These are phyloP conservation scores for Venturia asperata DNA, from an alignment of 2,329 filamentous ascomycete species.

Conservation along the genomic window DNA sequence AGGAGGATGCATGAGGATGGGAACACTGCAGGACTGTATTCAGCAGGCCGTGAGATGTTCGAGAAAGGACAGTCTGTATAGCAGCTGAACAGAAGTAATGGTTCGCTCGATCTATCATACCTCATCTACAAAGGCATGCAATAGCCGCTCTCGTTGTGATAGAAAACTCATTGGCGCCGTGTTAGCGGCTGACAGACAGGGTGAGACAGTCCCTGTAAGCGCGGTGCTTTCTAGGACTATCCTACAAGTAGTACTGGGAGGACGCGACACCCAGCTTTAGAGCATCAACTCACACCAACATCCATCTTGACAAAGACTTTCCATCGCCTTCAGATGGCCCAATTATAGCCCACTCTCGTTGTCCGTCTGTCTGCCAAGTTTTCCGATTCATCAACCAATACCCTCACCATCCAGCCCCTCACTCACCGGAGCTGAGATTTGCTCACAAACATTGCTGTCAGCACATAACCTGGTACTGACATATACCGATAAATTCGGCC, in stretches of 20 bases:
- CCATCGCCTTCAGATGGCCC: not conserved
- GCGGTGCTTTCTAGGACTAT: not conserved
- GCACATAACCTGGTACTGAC: not conserved
- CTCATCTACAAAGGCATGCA: not conserved
- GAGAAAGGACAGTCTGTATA: not conserved
- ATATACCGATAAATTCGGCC: not conserved
- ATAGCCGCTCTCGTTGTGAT: not conserved
- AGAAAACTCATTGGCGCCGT: not conserved
- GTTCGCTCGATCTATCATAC: conserved; percentile 1
- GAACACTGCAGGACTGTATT: not conserved
- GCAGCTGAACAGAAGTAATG: not conserved
- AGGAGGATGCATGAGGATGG: not conserved
- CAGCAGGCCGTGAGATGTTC: not conserved
- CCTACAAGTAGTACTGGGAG: not conserved
- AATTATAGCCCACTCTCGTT: not conserved
- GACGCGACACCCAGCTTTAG: not conserved
- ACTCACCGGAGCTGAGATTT: not conserved
- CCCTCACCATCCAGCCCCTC: not conserved
- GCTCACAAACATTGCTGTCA: conserved; percentile 7
- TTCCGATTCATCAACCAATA: not conserved
- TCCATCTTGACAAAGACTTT: not conserved
- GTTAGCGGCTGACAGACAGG: not conserved
- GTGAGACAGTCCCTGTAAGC: not conserved
- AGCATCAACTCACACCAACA: not conserved
- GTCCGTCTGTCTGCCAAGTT: conserved; percentile 1